Conservation (phyloP, 2,329 filamentous ascomycete genomes). For the Fusarium denticulatum region DNA sequence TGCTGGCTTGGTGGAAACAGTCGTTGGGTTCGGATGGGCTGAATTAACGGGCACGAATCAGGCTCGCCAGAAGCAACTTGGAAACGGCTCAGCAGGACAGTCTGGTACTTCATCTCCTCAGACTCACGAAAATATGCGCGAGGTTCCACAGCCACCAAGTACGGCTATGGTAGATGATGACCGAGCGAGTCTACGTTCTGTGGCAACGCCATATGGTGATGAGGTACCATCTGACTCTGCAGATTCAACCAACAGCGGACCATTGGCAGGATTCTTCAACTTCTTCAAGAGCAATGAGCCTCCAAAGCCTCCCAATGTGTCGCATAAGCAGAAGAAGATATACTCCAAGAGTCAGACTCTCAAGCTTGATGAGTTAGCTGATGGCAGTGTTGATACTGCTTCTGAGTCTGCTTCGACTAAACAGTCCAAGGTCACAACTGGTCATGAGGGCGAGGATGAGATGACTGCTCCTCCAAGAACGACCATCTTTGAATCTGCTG, state of each 20-base stretch:
- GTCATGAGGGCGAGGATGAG: constrained; percentile 58
- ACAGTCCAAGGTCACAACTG: constrained; percentile 57
- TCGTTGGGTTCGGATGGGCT: constrained; percentile 94
- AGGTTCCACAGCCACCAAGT: constrained; percentile 76
- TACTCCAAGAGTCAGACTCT: constrained; percentile 83
- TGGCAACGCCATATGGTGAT: constrained; percentile 46
- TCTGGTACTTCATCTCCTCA: constrained; percentile 51
- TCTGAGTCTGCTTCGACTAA: constrained; percentile 20
- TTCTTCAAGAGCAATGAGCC: constrained; percentile 73
- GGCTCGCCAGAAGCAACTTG: constrained; percentile 56
- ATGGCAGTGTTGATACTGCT: constrained; percentile 1
- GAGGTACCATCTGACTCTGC: constrained; percentile 43
- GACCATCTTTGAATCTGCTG: constrained; percentile 93
- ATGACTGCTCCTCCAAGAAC: constrained; percentile 84
- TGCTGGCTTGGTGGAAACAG: constrained; percentile 89
- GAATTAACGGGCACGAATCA: constrained; percentile 83
- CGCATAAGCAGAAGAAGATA: constrained; percentile 73
- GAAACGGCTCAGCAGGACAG: constrained; percentile 45
- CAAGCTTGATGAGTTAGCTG: constrained; percentile 27
- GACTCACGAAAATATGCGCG: constrained; percentile 52
- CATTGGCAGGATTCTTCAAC: constrained; percentile 73
- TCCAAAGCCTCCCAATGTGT: constrained; percentile 59
- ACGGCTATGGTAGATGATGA: constrained; percentile 76
- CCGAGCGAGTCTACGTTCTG: constrained; percentile 63
- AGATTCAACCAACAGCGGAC: constrained; percentile 53